Evolutionary conservation across 805 yeast genomes (phyloP).

Genomic region (Wickerhamomyces queroliae): DNA sequence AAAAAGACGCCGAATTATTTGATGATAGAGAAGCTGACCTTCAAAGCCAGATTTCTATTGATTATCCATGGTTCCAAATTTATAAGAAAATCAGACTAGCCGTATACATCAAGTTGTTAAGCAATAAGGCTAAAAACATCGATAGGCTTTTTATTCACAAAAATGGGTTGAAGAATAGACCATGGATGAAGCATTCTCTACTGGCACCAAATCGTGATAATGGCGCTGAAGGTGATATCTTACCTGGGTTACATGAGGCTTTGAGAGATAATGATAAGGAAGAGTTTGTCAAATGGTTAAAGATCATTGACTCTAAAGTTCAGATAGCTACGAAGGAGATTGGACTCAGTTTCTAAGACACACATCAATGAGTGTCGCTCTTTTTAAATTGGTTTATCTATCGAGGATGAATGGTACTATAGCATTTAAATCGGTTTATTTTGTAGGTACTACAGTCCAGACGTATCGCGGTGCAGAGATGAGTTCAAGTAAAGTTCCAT

Average conservation of each 20-base stretch:
- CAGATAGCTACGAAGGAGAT: constrained; percentile 3
- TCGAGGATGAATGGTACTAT: no score
- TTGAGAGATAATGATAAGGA: constrained; percentile 40
- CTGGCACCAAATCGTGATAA: constrained; percentile 52
- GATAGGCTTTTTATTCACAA: constrained; percentile 48
- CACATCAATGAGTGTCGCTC: no score
- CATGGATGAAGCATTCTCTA: constrained; percentile 60
- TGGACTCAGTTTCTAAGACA: neutral
- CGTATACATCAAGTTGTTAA: constrained; percentile 48
- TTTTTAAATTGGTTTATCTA: neutral
- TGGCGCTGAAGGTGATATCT: constrained; percentile 44
- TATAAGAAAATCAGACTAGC: constrained; percentile 54
- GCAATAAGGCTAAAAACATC: constrained; percentile 45
- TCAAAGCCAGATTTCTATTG: constrained; percentile 47
- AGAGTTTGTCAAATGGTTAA: constrained; percentile 8
- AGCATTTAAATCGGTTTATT: no score
- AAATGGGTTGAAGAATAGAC: constrained; percentile 41
- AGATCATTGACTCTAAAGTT: constrained; percentile 4
- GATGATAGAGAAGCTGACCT: constrained; percentile 44
- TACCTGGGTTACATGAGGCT: constrained; percentile 59
- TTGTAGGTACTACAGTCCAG: no score
- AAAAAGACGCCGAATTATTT: constrained; percentile 22
- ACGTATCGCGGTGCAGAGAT: no score
- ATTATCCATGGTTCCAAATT: constrained; percentile 74
- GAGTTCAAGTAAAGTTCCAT: no score